Evolutionary conservation across 805 yeast genomes (phyloP), one percentile per base, ranked within the genome.

Genomic region (Candida palmyrensis): DNA sequence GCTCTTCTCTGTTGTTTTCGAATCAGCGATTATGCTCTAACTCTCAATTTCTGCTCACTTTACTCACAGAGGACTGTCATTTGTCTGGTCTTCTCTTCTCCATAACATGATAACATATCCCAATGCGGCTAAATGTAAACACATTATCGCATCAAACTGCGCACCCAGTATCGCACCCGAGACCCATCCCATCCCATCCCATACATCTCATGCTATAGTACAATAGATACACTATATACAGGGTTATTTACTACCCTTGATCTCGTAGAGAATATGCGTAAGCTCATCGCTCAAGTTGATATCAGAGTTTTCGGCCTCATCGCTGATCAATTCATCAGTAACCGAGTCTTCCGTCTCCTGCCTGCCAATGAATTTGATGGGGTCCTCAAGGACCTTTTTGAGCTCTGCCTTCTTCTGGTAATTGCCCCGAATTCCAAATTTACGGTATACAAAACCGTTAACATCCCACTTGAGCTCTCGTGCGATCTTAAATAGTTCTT

Each of bases 381-480:
- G 45, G 22, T 49, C 55, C 18, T 24, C 32, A 6, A 38, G 35
- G 11, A 55, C 36, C 19, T 37, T 41, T 6, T 25, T 36, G 8
- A 44, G 9, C 28, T 51, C 58, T 12, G 43, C 42, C 17, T 38
- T 38, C 11, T 42, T 49, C 14, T 40, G 41, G 23, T 52, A 35
- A 39, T 56, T 55, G 37, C 46, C 55, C 18, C 37, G 33, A 21
- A 52, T 50, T 3, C 40, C 40, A 13, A 33, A 30, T 33, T 51
- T 54, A 13, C 57, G 48, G 35, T 62, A 62, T 7, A 44, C 49
- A 24, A 54, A 48, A 4, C 68, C 68, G 21, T 39, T 57, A 16
- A 55, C 55, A 2, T 50, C 47, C 71, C 71, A 66, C 8, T 51
- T 39, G 18, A 57, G 40, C 34, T 58, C 59, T 16, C 57, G 46